These are phyloP conservation scores for Picocystis salinarum DNA, from an alignment of 139 green algal species.

Conservation along the genomic window DNA sequence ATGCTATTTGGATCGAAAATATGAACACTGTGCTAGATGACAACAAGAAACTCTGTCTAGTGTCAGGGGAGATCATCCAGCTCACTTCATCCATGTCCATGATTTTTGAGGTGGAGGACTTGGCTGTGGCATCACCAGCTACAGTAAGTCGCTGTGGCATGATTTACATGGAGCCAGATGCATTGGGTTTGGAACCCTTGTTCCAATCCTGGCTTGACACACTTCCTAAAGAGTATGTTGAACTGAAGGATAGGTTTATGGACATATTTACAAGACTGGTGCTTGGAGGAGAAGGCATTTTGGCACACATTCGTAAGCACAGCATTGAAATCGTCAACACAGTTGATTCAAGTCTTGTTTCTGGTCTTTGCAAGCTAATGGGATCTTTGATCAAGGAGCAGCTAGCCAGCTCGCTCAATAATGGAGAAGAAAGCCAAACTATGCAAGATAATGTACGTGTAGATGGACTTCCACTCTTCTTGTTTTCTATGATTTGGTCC, in stretches of 20 bases:
- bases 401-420: constrained; percentile 15
- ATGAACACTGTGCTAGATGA: constrained; percentile 80
- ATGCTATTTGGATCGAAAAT: constrained; percentile 47
- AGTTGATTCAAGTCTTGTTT: constrained; percentile 40
- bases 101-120: constrained; percentile 65
- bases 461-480: constrained; percentile 24
- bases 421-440: constrained; percentile 22
- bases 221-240: no score
- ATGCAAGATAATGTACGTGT: constrained; percentile 27
- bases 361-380: constrained; percentile 49
- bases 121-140: constrained; percentile 45
- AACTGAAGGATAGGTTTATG: no score
- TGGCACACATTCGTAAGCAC: constrained; percentile 36
- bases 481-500: constrained; percentile 56
- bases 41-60: constrained; percentile 77
- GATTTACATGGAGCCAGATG: constrained; percentile 62
- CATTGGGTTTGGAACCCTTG: constrained; percentile 40
- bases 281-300: no score
- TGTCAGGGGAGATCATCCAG: constrained; percentile 63
- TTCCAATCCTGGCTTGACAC: constrained; percentile 36
- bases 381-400: constrained; percentile 29
- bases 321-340: constrained; percentile 55
- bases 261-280: constrained; percentile 36
- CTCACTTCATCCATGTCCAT: constrained; percentile 56
- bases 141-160: constrained; percentile 61